Conservation (phyloP, 805 yeast genomes). For the Sungouiozyma ichnusensis region DNA sequence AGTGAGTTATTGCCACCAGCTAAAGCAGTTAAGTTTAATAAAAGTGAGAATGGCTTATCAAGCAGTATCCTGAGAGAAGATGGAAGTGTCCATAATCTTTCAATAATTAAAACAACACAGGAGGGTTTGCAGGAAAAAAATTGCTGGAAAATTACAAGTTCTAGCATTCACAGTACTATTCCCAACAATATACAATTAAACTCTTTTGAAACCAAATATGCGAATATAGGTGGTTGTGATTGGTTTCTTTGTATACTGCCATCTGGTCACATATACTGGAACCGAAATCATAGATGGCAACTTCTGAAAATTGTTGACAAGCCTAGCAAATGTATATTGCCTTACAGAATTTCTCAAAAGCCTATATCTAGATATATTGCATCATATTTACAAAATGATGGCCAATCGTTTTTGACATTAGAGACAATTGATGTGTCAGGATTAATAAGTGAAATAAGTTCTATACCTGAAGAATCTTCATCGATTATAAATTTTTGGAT, state of each 20-base stretch:
- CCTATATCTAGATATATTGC: neutral
- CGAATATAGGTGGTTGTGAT: neutral
- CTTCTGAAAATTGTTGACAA: neutral
- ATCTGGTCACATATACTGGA: neutral
- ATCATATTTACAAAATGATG: neutral
- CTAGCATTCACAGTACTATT: neutral
- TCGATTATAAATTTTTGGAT: neutral
- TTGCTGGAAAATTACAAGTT: neutral
- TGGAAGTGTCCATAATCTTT: too few species aligned
- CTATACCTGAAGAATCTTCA: neutral
- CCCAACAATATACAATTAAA: neutral
- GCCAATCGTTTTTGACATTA: neutral
- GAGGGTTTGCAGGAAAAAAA: too few species aligned
- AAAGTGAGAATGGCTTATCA: too few species aligned
- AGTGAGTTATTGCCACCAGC: too few species aligned
- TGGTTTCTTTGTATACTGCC: neutral
- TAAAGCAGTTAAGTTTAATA: too few species aligned
- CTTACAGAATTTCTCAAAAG: neutral
- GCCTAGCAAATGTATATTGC: neutral
- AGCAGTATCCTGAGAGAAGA: too few species aligned
- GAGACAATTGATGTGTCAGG: neutral
- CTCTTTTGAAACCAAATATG: neutral
- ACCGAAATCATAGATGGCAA: neutral
- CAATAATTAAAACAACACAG: too few species aligned
- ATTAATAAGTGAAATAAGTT: neutral